Evolutionary conservation across 2,329 filamentous ascomycete genomes (phyloP).

Genomic region (Piedraia hortae): DNA sequence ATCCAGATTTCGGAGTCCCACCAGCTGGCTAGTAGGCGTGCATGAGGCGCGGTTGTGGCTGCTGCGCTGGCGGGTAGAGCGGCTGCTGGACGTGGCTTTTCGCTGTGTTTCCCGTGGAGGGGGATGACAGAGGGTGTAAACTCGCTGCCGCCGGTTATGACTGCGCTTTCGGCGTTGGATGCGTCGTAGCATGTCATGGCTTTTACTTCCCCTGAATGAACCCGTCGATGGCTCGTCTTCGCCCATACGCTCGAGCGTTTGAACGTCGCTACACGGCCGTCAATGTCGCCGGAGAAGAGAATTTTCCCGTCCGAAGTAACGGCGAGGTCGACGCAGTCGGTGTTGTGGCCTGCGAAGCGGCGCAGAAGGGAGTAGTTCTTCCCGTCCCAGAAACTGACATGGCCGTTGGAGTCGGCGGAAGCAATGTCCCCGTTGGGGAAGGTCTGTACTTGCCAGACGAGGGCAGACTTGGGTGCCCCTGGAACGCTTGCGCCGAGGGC

Average conservation of each 20-base stretch:
- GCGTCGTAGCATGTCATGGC: constrained; percentile 76
- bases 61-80: constrained; percentile 55
- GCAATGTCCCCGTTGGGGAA: constrained; percentile 71
- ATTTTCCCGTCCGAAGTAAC: constrained; percentile 52
- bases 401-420: constrained; percentile 80
- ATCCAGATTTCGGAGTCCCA: constrained; percentile 73
- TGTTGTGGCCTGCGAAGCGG: constrained; percentile 60
- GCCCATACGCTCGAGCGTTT: constrained; percentile 48
- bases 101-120: constrained; percentile 46
- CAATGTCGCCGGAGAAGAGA: constrained; percentile 77
- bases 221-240: constrained; percentile 60
- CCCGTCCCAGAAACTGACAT: constrained; percentile 80
- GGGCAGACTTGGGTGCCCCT: constrained; percentile 55
- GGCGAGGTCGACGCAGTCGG: constrained; percentile 73
- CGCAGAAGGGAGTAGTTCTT: constrained; percentile 76
- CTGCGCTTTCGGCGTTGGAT: constrained; percentile 44
- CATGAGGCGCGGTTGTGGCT: constrained; percentile 41
- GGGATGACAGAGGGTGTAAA: constrained; percentile 60
- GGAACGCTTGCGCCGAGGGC: constrained; percentile 54
- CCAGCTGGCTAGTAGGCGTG: constrained; percentile 63
- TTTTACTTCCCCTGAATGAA: constrained; percentile 88
- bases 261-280: constrained; percentile 64
- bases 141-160: constrained; percentile 77
- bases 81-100: constrained; percentile 60
- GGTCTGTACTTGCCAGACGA: constrained; percentile 84